Evolutionary conservation across 2,329 filamentous ascomycete species (phyloP).

Genomic region (Colletotrichum neosansevieriae): DNA sequence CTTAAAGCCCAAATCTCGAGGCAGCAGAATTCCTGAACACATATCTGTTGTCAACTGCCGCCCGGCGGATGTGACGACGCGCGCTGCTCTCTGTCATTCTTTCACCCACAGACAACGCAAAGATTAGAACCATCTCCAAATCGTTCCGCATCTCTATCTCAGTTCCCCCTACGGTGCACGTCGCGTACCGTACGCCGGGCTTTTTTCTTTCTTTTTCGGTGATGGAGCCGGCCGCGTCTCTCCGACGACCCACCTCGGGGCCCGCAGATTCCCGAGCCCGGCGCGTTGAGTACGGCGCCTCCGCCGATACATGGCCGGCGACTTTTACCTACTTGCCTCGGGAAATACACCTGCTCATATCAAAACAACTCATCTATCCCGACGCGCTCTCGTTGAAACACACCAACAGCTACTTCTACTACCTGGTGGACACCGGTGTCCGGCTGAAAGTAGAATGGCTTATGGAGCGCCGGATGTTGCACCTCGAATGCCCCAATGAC

Average conservation of each 20-base stretch:
- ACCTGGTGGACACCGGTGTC: conserved; percentile 74
- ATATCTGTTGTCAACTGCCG: background rate
- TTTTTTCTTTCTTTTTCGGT: background rate
- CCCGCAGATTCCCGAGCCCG: conserved; percentile 8
- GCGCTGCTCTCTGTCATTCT: background rate
- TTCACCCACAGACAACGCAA: background rate
- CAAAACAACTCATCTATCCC: conserved; percentile 72
- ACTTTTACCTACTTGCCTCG: conserved; percentile 68
- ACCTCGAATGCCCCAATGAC: conserved; percentile 74
- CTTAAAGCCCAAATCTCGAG: conserved; percentile 7
- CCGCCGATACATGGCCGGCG: background rate
- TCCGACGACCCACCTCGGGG: conserved; percentile 23
- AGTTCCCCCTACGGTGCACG: background rate
- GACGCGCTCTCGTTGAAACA: conserved; percentile 80
- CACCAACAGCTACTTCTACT: conserved; percentile 72
- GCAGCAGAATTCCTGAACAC: conserved; percentile 31
- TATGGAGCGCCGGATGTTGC: conserved; percentile 70
- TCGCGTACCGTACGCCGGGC: background rate
- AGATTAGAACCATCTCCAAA: background rate
- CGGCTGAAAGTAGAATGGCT: conserved; percentile 77
- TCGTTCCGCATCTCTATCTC: background rate
- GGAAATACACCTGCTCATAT: conserved; percentile 75
- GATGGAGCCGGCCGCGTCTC: conserved; percentile 18
- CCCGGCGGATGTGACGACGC: rapidly evolving
- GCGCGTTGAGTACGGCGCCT: background rate